Percentiles rank a stretch among this genome's conserved stretches.
phyloP scores from a whole-genome alignment of 1,139 yeast genomes.

The Saccharomyces uvarum region DNA sequence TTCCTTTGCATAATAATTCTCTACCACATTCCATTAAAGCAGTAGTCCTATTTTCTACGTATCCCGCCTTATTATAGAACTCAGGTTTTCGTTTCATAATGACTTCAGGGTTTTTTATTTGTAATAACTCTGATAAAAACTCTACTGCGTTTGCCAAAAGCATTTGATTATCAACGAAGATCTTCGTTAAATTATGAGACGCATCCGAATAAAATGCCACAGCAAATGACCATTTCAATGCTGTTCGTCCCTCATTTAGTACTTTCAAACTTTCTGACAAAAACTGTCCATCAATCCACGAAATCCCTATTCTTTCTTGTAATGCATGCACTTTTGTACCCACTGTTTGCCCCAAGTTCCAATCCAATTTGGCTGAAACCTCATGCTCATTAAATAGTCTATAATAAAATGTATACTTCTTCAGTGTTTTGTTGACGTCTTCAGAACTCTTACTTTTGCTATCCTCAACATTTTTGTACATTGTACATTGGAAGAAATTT shows the following conservation, averaged over 20 bases:
- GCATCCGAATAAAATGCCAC: constrained; percentile 60
- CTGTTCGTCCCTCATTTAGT: constrained; percentile 61
- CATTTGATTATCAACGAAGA: constrained; percentile 71
- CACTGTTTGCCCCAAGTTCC: constrained; percentile 52
- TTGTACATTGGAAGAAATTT: constrained; percentile 54
- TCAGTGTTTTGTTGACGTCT: constrained; percentile 40
- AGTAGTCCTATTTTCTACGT: constrained; percentile 40
- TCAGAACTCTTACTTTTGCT: constrained; percentile 29
- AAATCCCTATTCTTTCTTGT: constrained; percentile 55
- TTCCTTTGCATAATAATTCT: constrained; percentile 35
- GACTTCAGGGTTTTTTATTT: constrained; percentile 45
- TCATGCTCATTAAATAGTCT: constrained; percentile 72
- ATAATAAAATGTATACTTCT: constrained; percentile 70
- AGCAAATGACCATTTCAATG: constrained; percentile 88
- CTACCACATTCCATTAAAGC: constrained; percentile 48
- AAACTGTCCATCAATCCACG: constrained; percentile 90
- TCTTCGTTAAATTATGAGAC: constrained; percentile 41
- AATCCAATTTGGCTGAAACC: constrained; percentile 68
- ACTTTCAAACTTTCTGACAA: constrained; percentile 63
- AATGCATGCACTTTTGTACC: constrained; percentile 58
- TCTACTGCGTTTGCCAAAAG: constrained; percentile 71
- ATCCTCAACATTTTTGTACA: constrained; percentile 39
- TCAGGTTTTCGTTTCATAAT: constrained; percentile 44
- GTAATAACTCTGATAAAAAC: constrained; percentile 65
- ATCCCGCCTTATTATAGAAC: constrained; percentile 44